Evolutionary conservation across 2,329 filamentous ascomycete species (phyloP), one percentile per base, ranked within the genome.

Genomic region (Orbilia brochopaga): DNA sequence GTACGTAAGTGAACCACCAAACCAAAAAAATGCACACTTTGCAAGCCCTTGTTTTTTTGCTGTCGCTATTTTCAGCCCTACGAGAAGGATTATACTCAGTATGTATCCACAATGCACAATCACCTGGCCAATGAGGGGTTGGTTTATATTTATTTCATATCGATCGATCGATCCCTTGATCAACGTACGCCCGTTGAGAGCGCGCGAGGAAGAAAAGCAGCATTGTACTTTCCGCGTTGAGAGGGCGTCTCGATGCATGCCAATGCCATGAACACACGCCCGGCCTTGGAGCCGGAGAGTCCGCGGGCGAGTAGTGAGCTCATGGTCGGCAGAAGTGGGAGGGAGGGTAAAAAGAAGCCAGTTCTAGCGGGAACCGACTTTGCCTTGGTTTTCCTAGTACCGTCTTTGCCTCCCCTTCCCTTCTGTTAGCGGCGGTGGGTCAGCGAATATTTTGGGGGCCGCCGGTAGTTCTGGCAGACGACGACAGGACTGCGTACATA

Each of bases 401-500:
- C 51, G 37, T 19, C 30, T 32, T n/a, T 24, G 35, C 51, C 53
- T 59, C 42, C 11, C 44, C 50, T 56, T 59, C 40, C 54, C 40
- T 32, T 46, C 55, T 30, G 27, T 23, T 50, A 37, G 48, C 46
- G 48, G 48, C 54, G 59, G 56, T 37, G 35, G 54, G 37, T 19
- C 48, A 30, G 37, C 59, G 40, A 57, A 60, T 58, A 53, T 63
- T n/a, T n/a, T n/a, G n/a, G n/a, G 53, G 61, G 59, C 66, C 66
- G 66, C 66, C 66, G 59, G 66, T 70, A 64, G 59, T 42, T 70
- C 60, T 58, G 59, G 55, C 66, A 70, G 55, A 70, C 66, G 66
- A 70, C 54, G 23, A 53, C 23, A n/a, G n/a, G n/a, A n/a, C n/a
- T n/a, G n/a, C n/a, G n/a, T n/a, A n/a, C n/a, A n/a, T n/a, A n/a